phyloP scores from a whole-genome alignment of 495 filamentous ascomycete species.

The Gamarada debralockiae region DNA sequence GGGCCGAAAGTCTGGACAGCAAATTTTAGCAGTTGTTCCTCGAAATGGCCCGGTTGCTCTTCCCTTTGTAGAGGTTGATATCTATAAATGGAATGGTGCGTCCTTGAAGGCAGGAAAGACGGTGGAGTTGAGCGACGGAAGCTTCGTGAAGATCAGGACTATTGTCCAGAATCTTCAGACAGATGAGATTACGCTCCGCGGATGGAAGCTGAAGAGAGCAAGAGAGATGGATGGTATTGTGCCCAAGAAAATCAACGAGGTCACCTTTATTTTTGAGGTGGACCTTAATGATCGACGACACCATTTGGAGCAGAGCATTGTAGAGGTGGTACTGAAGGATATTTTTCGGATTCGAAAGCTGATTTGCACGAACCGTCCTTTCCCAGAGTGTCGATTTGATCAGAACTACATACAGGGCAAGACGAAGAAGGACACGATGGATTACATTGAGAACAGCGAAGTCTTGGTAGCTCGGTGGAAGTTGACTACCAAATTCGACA shows the following conservation, averaged over 20 bases:
- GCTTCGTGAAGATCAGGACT: constrained; percentile 37
- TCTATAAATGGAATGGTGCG: not conserved
- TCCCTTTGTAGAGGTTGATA: not conserved
- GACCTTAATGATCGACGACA: constrained; percentile 35
- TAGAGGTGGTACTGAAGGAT: constrained; percentile 33
- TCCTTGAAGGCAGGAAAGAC: not conserved
- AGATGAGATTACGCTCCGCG: constrained; percentile 32
- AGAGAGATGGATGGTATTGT: constrained; percentile 35
- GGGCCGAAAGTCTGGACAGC: not conserved
- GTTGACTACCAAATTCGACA: constrained; percentile 23
- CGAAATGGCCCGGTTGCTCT: not conserved
- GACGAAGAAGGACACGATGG: constrained; percentile 14
- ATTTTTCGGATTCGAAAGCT: constrained; percentile 37
- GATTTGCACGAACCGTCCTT: constrained; percentile 47
- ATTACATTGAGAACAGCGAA: constrained; percentile 21
- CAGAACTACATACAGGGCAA: not conserved
- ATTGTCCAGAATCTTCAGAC: constrained; percentile 29
- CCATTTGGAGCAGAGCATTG: constrained; percentile 36
- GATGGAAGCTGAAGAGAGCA: constrained; percentile 33
- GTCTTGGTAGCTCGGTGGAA: constrained; percentile 24
- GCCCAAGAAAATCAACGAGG: constrained; percentile 43
- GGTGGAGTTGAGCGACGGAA: constrained; percentile 6
- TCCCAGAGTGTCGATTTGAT: constrained; percentile 12
- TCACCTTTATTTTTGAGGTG: constrained; percentile 46
- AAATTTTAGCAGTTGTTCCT: no score